Percentiles rank a stretch among this genome's conserved stretches.
phyloP scores from a whole-genome alignment of 1,284 basidiomycete species.

The Paramarasmius palmivorus region DNA sequence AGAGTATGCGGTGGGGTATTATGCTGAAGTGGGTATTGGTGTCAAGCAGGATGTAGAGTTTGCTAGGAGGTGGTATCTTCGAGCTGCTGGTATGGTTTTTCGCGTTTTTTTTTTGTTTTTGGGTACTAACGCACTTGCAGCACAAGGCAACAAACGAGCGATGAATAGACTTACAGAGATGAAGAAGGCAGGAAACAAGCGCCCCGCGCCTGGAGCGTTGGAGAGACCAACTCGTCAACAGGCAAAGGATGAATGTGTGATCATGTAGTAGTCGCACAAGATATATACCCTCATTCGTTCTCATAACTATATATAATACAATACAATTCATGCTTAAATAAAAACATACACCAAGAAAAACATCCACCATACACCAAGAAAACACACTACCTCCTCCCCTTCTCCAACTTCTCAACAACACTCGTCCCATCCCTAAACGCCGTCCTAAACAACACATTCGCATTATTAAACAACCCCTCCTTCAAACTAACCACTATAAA shows the following conservation, averaged over 20 bases:
- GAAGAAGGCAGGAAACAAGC: conserved; percentile 76
- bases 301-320: no score
- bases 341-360: no score
- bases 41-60: conserved; percentile 95
- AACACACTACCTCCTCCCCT: no score
- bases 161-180: conserved; percentile 95
- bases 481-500: conserved; percentile 98
- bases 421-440: conserved; percentile 92
- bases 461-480: conserved; percentile 97
- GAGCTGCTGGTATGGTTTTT: conserved; percentile 77
- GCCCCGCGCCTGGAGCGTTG: conserved; percentile 48
- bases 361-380: no score
- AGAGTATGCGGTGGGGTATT: conserved; percentile 96
- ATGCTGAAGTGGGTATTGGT: conserved; percentile 97
- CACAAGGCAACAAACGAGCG: conserved; percentile 92
- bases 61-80: conserved; percentile 99
- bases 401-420: conserved; percentile 62
- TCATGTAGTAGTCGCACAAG: conserved; percentile 62
- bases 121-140: conserved; percentile 36
- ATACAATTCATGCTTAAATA: no score
- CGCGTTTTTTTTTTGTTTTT: not conserved
- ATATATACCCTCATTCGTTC: no score
- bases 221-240: conserved; percentile 89
- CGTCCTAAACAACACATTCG: conserved; percentile 94
- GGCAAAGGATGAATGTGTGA: conserved; percentile 89